A percentile compares a stretch with the other conserved stretches of the same genome.
phyloP scores from a whole-genome alignment of 177 flowering plant genomes.

The Vitis hybrid region DNA sequence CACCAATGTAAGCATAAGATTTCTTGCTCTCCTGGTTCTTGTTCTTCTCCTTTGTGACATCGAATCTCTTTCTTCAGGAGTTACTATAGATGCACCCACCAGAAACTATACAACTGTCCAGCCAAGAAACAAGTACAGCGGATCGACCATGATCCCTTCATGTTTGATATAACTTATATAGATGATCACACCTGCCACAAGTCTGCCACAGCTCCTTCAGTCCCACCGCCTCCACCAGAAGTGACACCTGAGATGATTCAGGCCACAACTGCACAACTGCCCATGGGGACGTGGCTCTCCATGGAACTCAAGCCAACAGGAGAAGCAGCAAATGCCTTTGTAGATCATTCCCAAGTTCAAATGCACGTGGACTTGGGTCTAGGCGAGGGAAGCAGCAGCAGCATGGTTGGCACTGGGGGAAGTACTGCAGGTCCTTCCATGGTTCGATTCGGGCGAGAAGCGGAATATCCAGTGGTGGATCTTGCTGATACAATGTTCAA shows the following conservation, averaged over 20 bases:
- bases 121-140: constrained; percentile 94
- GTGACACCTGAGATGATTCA: constrained; percentile 6
- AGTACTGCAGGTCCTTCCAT: constrained; percentile 18
- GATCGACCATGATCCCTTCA: constrained; percentile 58
- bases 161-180: constrained; percentile 56
- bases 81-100: constrained; percentile 90
- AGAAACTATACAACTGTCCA: constrained; percentile 61
- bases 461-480: constrained; percentile 40
- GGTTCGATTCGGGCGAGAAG: constrained; percentile 14
- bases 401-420: background rate
- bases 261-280: background rate
- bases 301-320: constrained; percentile 7
- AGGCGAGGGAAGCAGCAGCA: background rate
- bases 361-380: constrained; percentile 6
- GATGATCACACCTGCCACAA: constrained; percentile 68
- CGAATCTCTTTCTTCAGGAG: constrained; percentile 39
- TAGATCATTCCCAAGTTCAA: no score
- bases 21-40: no score
- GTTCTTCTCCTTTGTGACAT: background rate
- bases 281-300: constrained; percentile 28
- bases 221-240: constrained; percentile 21
- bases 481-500: constrained; percentile 71
- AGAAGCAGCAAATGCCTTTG: no score
- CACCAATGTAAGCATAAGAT: no score
- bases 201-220: constrained; percentile 48